Conservation (phyloP, 306 rosid species). For the Vigna nakashimae region DNA sequence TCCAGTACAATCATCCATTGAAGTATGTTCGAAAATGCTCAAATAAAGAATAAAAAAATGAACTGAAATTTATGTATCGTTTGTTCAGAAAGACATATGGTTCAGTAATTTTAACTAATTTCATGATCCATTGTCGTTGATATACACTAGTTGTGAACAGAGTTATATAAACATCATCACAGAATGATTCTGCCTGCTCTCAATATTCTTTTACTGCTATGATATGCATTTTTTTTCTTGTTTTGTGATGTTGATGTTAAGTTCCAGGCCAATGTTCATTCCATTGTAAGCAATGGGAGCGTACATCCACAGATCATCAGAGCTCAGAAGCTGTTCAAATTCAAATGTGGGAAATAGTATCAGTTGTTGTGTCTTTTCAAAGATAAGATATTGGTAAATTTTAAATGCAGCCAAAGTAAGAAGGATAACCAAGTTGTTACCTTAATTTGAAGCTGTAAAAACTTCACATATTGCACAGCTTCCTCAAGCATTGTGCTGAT, state of each 20-base stretch:
- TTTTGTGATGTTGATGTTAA: slow-evolving; percentile 49
- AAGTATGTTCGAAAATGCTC: too few relatives aligned
- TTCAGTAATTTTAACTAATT: too few relatives aligned
- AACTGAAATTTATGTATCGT: too few relatives aligned
- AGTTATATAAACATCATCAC: slow-evolving; percentile 11
- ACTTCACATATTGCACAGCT: slow-evolving; percentile 87
- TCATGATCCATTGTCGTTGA: too few relatives aligned
- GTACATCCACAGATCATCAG: slow-evolving; percentile 90
- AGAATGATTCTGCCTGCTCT: slow-evolving; percentile 26
- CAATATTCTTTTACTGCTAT: slow-evolving; percentile 21
- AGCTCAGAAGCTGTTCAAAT: slow-evolving; percentile 75
- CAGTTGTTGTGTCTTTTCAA: neutral
- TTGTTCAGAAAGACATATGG: too few relatives aligned
- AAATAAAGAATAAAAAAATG: too few relatives aligned
- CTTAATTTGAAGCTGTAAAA: slow-evolving; percentile 90
- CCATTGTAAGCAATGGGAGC: slow-evolving; percentile 94
- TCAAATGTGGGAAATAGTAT: slow-evolving; percentile 9
- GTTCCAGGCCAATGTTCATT: slow-evolving; percentile 76
- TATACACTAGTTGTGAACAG: neutral
- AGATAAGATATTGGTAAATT: neutral
- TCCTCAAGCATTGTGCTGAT: slow-evolving; percentile 99
- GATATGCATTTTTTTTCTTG: slow-evolving; percentile 35
- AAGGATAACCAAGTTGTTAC: slow-evolving; percentile 47
- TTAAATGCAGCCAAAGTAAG: slow-evolving; percentile 4
- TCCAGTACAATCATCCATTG: too few relatives aligned